Evolutionary conservation across 495 filamentous ascomycete species (phyloP).

Genomic region (Aspergillus coremiiformis): DNA sequence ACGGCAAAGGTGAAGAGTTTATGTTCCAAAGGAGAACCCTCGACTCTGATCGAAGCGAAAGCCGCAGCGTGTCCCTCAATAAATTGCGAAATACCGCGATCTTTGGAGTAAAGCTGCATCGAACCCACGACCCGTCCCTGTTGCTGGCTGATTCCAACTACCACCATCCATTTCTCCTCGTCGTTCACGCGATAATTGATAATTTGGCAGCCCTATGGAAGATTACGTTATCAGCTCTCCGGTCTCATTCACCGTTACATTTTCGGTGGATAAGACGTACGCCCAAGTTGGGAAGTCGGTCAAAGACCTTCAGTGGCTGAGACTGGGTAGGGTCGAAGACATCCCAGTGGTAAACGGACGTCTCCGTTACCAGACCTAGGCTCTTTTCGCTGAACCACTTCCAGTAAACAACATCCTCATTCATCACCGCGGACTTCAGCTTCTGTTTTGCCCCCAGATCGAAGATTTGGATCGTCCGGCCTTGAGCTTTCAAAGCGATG

Average conservation of each 20-base stretch:
- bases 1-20: conserved; percentile 97
- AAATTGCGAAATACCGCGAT: conserved; percentile 91
- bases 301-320: conserved; percentile 82
- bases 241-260: neutral
- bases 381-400: conserved; percentile 92
- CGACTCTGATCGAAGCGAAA: conserved; percentile 82
- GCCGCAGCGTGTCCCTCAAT: conserved; percentile 97
- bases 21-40: conserved; percentile 81
- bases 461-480: conserved; percentile 93
- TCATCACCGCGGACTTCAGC: conserved; percentile 90
- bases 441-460: conserved; percentile 84
- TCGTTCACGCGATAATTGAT: conserved; percentile 98
- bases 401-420: conserved; percentile 96
- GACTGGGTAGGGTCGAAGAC: conserved; percentile 73
- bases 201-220: conserved; percentile 78
- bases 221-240: conserved; percentile 10
- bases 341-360: conserved; percentile 93
- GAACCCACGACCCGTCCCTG: conserved; percentile 89
- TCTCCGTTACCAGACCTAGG: conserved; percentile 84
- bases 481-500: conserved; percentile 90
- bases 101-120: conserved; percentile 94
- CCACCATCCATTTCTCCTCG: conserved; percentile 96
- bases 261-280: conserved; percentile 43
- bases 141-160: conserved; percentile 90
- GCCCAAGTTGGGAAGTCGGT: conserved; percentile 78